Percentiles rank a stretch among this genome's conserved stretches.
Evolutionary conservation across 164 flowering plant genomes (phyloP).

Genomic region (Piper longum): DNA sequence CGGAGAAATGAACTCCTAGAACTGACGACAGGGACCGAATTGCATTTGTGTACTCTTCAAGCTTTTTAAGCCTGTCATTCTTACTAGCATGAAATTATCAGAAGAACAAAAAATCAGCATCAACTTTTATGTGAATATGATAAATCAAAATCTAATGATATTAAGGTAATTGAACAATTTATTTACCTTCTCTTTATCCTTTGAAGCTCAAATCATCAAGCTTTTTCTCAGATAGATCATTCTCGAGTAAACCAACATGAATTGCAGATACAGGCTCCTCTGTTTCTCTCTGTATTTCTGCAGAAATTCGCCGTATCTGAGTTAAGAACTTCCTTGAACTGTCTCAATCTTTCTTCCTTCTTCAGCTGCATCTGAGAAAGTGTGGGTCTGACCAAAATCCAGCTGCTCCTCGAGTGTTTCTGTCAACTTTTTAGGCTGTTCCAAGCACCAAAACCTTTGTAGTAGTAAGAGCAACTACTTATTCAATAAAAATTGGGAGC

Average conservation of each 20-base stretch:
- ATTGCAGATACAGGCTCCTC: slow-evolving; percentile 28
- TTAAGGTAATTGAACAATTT: background rate
- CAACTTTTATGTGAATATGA: background rate
- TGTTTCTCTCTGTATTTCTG: slow-evolving; percentile 65
- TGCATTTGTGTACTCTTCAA: slow-evolving; percentile 39
- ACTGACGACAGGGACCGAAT: slow-evolving; percentile 43
- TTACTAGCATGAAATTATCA: slow-evolving; percentile 12
- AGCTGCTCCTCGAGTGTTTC: slow-evolving; percentile 83
- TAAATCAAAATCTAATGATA: background rate
- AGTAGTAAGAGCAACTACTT: background rate
- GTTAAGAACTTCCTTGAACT: slow-evolving; percentile 59
- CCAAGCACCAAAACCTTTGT: slow-evolving; percentile 1
- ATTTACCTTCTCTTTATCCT: slow-evolving; percentile 66
- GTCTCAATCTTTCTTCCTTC: slow-evolving; percentile 63
- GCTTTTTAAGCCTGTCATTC: slow-evolving; percentile 64
- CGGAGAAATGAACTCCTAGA: slow-evolving; percentile 67
- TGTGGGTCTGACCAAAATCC: slow-evolving; percentile 71
- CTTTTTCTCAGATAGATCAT: slow-evolving; percentile 71
- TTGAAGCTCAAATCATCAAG: slow-evolving; percentile 67
- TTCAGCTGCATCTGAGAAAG: slow-evolving; percentile 64
- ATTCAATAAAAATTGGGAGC: background rate
- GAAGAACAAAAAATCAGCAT: background rate
- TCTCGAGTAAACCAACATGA: slow-evolving; percentile 36
- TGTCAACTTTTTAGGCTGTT: slow-evolving; percentile 68
- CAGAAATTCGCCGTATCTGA: slow-evolving; percentile 61